A percentile compares a stretch with the other conserved stretches of the same genome.
Evolutionary conservation across 2,329 filamentous ascomycete species (phyloP).

Genomic region (Bipolaris cookei): DNA sequence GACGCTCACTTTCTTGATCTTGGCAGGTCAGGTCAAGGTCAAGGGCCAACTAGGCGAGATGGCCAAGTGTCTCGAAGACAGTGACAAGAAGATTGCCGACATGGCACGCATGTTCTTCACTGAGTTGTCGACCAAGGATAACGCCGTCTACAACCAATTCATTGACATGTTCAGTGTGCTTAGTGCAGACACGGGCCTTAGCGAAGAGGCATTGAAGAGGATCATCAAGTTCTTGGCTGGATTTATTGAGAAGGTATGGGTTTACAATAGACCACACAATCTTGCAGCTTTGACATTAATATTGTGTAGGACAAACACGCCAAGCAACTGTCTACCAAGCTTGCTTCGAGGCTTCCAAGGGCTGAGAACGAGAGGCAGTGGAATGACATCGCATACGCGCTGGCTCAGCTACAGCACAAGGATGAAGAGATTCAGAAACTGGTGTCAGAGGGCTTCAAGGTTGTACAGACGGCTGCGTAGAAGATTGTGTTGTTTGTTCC

Average conservation of each 20-base stretch:
- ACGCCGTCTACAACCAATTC: conserved; percentile 99
- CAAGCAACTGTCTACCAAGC: conserved; percentile 88
- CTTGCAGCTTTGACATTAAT: background rate
- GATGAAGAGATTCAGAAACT: conserved; percentile 86
- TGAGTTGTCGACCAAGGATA: conserved; percentile 96
- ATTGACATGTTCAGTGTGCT: conserved; percentile 98
- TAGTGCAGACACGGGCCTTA: conserved; percentile 78
- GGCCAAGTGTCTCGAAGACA: conserved; percentile 97
- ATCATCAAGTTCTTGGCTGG: conserved; percentile 93
- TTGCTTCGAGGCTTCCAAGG: conserved; percentile 81
- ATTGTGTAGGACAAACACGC: conserved; percentile 85
- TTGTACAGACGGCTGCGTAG: conserved; percentile 50
- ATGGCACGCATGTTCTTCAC: conserved; percentile 98
- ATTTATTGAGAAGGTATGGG: conserved; percentile 90
- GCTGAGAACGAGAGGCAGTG: conserved; percentile 95
- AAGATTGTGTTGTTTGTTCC: background rate
- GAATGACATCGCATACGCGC: conserved; percentile 94
- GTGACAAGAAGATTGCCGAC: conserved; percentile 92
- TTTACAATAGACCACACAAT: background rate
- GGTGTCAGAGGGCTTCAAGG: conserved; percentile 73
- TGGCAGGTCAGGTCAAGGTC: conserved; percentile 98
- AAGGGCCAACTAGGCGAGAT: conserved; percentile 98
- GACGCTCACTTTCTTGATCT: conserved; percentile 96
- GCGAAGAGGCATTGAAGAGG: conserved; percentile 83
- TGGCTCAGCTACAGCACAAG: conserved; percentile 89